Evolutionary conservation across 805 yeast genomes (phyloP).

Genomic region (Yarrowia bubula): DNA sequence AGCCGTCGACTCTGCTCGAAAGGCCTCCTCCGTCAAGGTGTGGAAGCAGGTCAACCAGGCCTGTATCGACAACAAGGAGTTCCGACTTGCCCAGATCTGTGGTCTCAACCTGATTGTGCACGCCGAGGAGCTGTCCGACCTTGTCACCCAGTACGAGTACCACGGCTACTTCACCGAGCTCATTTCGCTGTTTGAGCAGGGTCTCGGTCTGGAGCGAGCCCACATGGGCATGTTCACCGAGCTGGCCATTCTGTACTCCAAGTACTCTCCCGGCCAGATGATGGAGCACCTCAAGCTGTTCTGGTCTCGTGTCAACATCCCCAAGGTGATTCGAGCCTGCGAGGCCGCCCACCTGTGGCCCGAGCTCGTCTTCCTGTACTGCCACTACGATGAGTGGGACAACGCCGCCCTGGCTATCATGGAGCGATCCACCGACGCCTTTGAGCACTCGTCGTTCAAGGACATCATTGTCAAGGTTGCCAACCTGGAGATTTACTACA

Average conservation of each 20-base stretch:
- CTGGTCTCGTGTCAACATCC: slow-evolving; percentile 98
- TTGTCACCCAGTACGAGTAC: slow-evolving; percentile 81
- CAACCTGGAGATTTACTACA: slow-evolving; percentile 93
- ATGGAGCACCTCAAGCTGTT: slow-evolving; percentile 95
- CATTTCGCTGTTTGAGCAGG: slow-evolving; percentile 90
- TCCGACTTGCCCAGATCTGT: slow-evolving; percentile 96
- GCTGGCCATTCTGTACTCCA: slow-evolving; percentile 84
- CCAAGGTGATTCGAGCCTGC: slow-evolving; percentile 91
- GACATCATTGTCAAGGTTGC: slow-evolving; percentile 93
- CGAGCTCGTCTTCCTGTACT: slow-evolving; percentile 90
- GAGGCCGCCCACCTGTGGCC: slow-evolving; percentile 95
- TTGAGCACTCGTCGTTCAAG: slow-evolving; percentile 91
- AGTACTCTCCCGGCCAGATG: slow-evolving; percentile 83
- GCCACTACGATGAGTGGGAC: slow-evolving; percentile 99
- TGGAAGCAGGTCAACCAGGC: slow-evolving; percentile 98
- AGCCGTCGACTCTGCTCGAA: slow-evolving; percentile 98
- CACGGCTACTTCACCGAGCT: slow-evolving; percentile 90
- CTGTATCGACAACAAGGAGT: slow-evolving; percentile 91
- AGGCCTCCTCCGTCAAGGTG: slow-evolving; percentile 87
- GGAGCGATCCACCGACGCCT: slow-evolving; percentile 88
- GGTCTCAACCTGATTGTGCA: slow-evolving; percentile 95
- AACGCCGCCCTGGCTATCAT: slow-evolving; percentile 96
- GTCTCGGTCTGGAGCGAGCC: slow-evolving; percentile 94
- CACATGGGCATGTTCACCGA: slow-evolving; percentile 99
- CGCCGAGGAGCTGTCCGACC: slow-evolving; percentile 92